Evolutionary conservation across 495 filamentous ascomycete genomes (phyloP).

Genomic region (Usnea hakonensis): DNA sequence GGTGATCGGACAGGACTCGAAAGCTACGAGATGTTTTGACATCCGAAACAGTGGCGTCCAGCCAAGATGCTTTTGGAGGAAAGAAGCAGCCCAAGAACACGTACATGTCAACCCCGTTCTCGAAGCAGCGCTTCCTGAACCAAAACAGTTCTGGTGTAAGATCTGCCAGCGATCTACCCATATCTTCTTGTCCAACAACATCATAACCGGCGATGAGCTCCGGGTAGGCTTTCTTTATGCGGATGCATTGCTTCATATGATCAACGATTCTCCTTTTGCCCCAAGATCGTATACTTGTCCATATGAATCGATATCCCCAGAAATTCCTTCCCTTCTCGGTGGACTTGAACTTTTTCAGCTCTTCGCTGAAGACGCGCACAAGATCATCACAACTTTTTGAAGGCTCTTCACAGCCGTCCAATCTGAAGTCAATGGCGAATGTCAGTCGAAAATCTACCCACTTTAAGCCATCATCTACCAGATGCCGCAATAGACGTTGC

Average conservation of each 20-base stretch:
- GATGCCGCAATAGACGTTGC: conserved; percentile 53
- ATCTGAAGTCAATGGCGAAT: conserved; percentile 55
- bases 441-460: conserved; percentile 56
- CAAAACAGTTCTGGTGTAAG: conserved; percentile 79
- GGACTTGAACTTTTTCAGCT: conserved; percentile 65
- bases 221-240: conserved; percentile 68
- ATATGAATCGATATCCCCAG: conserved; percentile 83
- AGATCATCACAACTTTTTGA: conserved; percentile 58
- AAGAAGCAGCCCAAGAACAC: not conserved
- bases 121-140: conserved; percentile 78
- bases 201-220: conserved; percentile 81
- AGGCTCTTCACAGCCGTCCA: conserved; percentile 47
- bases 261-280: conserved; percentile 59
- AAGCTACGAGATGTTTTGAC: not conserved
- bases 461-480: conserved; percentile 68
- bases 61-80: not conserved
- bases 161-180: conserved; percentile 64
- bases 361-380: conserved; percentile 65
- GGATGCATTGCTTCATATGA: conserved; percentile 78
- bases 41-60: not conserved
- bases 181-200: conserved; percentile 77
- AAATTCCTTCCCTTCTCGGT: conserved; percentile 65
- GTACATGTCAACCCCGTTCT: conserved; percentile 66
- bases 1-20: not conserved
- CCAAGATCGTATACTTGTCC: conserved; percentile 62